Evolutionary conservation across 2,329 filamentous ascomycete genomes (phyloP), one percentile per base, ranked within the genome.

Genomic region (Claviceps citrina): DNA sequence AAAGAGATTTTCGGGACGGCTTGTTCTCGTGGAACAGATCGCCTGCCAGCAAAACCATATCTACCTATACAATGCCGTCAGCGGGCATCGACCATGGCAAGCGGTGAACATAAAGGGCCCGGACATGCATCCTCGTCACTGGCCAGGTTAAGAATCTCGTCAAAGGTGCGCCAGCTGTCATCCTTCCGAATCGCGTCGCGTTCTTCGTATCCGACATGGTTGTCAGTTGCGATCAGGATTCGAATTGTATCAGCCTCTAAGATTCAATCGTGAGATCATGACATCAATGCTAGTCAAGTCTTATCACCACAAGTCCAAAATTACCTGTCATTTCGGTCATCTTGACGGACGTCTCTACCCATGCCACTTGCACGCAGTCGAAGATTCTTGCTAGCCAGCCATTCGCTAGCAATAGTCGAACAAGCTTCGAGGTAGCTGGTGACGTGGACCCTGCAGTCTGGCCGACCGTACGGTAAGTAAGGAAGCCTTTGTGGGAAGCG

Each of bases 21-120:
- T 94, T 94, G 60, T 98, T 98, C 51, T 98, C 89, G 57, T 98
- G 93, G 56, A 98, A 98, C 1, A 98, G 72, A 56, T 98, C 91
- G 35, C 91, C 91, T 3, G 81, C 89, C 4, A 98, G 76, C 2
- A 98, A 70, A 0, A 98, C 83, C 91, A 98, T 96, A 60, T 98
- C 91, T 48, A 98, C 74, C 73, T 78, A 26, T 13, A 25, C 7
- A 2, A 15, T 26, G 16, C 36, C 39, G 25, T 43, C 31, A 44
- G 36, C 19, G 9, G 9, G 27, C 9, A 13, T 22, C 20, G 12
- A 19, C 18, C 16, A 37, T 25, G 16, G 5, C n/a, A 15, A 1
- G 19, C 15, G 12, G 16, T 19, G 7, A 26, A 18, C 6, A 10
- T 12, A 27, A 8, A 24, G 1, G 9, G 6, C 15, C 7, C 22